Evolutionary conservation across 2,329 filamentous ascomycete species (phyloP).

Genomic region (Macrophomina phaseolina): DNA sequence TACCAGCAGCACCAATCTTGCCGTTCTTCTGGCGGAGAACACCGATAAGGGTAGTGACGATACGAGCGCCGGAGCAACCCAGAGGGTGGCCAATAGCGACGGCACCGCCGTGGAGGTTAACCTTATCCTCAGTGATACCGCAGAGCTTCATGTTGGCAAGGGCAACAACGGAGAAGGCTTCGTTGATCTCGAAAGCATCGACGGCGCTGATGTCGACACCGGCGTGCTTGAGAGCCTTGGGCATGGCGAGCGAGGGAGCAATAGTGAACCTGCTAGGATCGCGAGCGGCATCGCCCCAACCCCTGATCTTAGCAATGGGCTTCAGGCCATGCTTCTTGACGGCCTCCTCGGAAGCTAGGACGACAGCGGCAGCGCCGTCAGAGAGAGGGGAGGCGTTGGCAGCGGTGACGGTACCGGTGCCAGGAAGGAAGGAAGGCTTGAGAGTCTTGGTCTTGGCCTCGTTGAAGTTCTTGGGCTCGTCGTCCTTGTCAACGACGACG

Average conservation of each 20-base stretch:
- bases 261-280: constrained; percentile 95
- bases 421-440: constrained; percentile 81
- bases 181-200: constrained; percentile 98
- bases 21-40: constrained; percentile 89
- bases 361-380: constrained; percentile 89
- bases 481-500: constrained; percentile 80
- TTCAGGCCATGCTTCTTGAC: constrained; percentile 90
- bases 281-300: constrained; percentile 94
- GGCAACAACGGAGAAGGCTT: constrained; percentile 96
- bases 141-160: constrained; percentile 96
- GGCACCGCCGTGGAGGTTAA: constrained; percentile 94
- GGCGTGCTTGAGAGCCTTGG: constrained; percentile 96
- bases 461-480: constrained; percentile 89
- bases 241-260: constrained; percentile 89
- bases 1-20: constrained; percentile 91
- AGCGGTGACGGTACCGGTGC: constrained; percentile 87
- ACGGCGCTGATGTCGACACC: constrained; percentile 77
- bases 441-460: constrained; percentile 57
- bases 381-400: constrained; percentile 97
- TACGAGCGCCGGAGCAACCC: constrained; percentile 90
- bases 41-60: constrained; percentile 86
- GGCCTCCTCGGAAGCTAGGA: constrained; percentile 93
- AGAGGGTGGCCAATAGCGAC: constrained; percentile 96
- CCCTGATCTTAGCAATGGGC: constrained; percentile 93
- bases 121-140: constrained; percentile 77